Base-by-base conservation (phyloP, 163 green algal genomes). In the Volvox carteri region DNA sequence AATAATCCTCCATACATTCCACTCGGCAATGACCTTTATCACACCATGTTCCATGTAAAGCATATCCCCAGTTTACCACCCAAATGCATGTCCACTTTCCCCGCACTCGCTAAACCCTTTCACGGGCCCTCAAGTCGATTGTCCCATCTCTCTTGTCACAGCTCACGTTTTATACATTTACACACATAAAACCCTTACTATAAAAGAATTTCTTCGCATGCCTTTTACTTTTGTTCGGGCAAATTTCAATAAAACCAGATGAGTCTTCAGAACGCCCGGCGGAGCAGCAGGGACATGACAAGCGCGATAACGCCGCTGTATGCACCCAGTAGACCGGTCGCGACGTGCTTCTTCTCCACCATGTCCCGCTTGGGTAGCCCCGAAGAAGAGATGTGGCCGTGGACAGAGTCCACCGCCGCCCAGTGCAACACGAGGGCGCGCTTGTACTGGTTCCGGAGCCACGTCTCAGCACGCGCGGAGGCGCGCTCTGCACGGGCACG, bases 271-370 rank as follows among this genome's bases (percentile, higher is more conserved):
- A 65, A 65, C 1, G 7, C 12, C 1, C 78, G 37, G 33, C 60
- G 50, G 14, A 86, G 30, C 4, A 86, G 7, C n/a, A 67, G 19
- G n/a, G 60, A 65, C 16, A 87, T 1, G 33, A 56, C 9, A 1
- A 79, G 19, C 4, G 81, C 44, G 12, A 70, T 11, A 1, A 65
- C 0, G 12, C 81, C 65, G 44, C 62, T 87, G 65, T 87, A 87
- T 1, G 23, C 12, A 11, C 33, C 18, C 4, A 73, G 28, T 46
- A 87, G 3, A 6, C 44, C 67, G 16, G 30, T 37, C 81, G 68
- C 65, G 0, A 79, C 21, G 5, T 79, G 65, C 19, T 18, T 33
- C 2, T 30, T 44, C 6, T 58, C 18, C 30, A 86, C 62, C 5
- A 6, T 2, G 0, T 33, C 23, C 1, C 7, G 9, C 41, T 35